Evolutionary conservation across 2,329 filamentous ascomycete genomes (phyloP).

Genomic region (Botrytis elliptica): DNA sequence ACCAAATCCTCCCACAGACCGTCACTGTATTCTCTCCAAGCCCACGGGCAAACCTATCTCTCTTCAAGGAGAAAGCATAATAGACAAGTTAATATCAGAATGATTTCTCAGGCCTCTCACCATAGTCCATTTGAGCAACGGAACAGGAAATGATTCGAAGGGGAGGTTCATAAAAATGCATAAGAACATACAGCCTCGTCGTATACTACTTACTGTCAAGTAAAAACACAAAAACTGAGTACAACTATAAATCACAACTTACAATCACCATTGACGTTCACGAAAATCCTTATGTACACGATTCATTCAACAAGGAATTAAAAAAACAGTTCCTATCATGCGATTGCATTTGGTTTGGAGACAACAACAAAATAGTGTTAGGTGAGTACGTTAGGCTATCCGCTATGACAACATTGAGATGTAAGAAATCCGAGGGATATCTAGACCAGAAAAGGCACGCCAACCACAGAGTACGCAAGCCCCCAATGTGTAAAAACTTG

Average conservation of each 20-base stretch:
- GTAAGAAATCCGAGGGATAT: slow-evolving; percentile 31
- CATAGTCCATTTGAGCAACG: background rate
- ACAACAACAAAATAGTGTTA: slow-evolving; percentile 13
- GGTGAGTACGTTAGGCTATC: slow-evolving; percentile 17
- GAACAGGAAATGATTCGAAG: background rate
- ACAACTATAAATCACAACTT: background rate
- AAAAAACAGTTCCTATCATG: background rate
- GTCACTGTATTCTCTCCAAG: background rate
- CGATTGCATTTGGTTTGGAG: slow-evolving; percentile 12
- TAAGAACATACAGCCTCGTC: background rate
- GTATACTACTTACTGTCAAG: background rate
- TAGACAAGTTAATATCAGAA: background rate
- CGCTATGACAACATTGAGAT: slow-evolving; percentile 18
- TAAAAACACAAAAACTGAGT: background rate
- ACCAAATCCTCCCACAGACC: background rate
- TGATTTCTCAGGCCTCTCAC: background rate
- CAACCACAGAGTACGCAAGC: slow-evolving; percentile 30
- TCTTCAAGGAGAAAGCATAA: background rate
- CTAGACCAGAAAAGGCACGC: slow-evolving; percentile 35
- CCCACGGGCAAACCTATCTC: background rate
- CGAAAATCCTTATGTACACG: background rate
- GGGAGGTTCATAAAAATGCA: background rate
- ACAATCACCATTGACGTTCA: slow-evolving; percentile 1
- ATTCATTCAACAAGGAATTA: background rate
- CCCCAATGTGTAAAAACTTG: slow-evolving; percentile 32